Evolutionary conservation across 1,284 basidiomycete genomes (phyloP).

Genomic region (Ceratobasidium sp.): DNA sequence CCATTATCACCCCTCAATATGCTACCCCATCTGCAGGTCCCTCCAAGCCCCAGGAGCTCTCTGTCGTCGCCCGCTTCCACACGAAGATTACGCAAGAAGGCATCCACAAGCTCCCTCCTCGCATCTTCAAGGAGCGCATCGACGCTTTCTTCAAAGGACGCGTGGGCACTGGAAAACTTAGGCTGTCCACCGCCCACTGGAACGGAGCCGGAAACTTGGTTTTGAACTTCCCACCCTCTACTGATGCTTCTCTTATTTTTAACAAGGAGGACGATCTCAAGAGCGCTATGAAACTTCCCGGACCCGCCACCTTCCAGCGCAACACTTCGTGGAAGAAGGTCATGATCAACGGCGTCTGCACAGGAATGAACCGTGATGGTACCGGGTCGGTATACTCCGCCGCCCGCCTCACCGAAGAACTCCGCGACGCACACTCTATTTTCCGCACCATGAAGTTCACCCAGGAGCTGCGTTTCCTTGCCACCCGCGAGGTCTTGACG

Average conservation of each 20-base stretch:
- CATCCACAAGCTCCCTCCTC: no score
- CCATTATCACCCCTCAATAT: no score
- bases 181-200: neutral
- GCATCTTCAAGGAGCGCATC: neutral
- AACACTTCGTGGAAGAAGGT: constrained; percentile 4
- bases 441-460: neutral
- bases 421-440: neutral
- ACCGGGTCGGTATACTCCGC: no score
- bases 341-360: neutral
- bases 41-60: no score
- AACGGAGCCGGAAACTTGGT: constrained; percentile 3
- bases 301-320: neutral
- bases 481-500: neutral
- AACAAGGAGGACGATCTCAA: neutral
- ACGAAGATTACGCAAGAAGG: no score
- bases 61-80: no score
- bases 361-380: neutral
- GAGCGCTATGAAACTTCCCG: neutral
- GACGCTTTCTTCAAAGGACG: neutral
- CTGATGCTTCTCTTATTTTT: neutral
- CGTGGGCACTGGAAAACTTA: neutral
- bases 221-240: neutral
- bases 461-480: neutral
- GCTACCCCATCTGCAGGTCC: no score
- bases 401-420: neutral